Conservation (phyloP, 352 stramenopile species). For the Globisporangium perplexum region DNA sequence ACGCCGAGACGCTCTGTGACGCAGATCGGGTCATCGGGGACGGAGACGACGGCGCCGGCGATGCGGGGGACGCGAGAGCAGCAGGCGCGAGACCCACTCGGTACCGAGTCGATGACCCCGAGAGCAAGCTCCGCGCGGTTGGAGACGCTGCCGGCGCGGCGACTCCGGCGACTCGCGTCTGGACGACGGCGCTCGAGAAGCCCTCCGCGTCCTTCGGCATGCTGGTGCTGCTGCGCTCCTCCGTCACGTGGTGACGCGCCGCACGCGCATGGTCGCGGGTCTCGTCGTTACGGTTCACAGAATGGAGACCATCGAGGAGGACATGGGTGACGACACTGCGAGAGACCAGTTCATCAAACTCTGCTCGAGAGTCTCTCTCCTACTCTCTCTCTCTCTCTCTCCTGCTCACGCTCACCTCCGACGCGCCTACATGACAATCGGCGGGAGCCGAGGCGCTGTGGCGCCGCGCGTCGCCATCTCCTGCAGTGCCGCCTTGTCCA, state of each 20-base stretch:
- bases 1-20: slow-evolving; percentile 12
- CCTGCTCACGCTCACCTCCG: neutral
- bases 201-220: slow-evolving; percentile 9
- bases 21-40: slow-evolving; percentile 2
- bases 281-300: too few species aligned
- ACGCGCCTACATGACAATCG: neutral
- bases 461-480: slow-evolving; percentile 19
- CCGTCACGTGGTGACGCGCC: too few species aligned
- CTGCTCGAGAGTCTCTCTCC: too few species aligned
- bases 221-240: neutral
- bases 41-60: neutral
- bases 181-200: slow-evolving; percentile 4
- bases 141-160: neutral
- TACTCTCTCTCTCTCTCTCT: neutral
- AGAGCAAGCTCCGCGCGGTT: neutral
- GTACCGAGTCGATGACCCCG: neutral
- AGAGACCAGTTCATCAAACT: too few species aligned
- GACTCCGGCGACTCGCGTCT: neutral
- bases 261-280: too few species aligned
- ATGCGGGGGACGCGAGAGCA: neutral
- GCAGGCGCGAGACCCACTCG: neutral
- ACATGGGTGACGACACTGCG: too few species aligned
- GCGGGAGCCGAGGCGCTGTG: slow-evolving; percentile 25
- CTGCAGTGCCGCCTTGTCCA: slow-evolving; percentile 14
- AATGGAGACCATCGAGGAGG: too few species aligned